Evolutionary conservation across 345 rosid species (phyloP).

Genomic region (Mangifera indica): DNA sequence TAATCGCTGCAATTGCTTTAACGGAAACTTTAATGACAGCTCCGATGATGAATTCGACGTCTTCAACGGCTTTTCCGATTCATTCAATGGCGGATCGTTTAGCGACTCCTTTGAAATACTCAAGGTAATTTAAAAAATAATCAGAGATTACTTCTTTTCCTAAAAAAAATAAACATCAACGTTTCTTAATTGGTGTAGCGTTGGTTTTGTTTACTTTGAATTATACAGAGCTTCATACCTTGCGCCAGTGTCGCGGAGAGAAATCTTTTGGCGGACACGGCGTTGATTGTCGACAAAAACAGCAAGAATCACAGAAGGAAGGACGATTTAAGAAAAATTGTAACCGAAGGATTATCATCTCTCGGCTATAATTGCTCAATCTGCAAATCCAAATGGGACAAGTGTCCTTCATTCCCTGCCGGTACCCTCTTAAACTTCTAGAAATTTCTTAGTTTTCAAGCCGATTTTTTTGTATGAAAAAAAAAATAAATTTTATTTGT

Average conservation of each 20-base stretch:
- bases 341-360: conserved; percentile 56
- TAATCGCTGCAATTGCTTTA: conserved; percentile 92
- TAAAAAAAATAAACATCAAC: no score
- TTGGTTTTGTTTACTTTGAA: background rate
- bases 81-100: conserved; percentile 41
- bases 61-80: conserved; percentile 45
- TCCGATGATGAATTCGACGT: conserved; percentile 81
- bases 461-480: no score
- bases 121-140: conserved; percentile 49
- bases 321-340: conserved; percentile 67
- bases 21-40: conserved; percentile 70
- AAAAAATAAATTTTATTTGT: background rate
- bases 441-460: background rate
- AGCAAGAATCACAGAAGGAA: conserved; percentile 63
- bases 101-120: conserved; percentile 56
- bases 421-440: conserved; percentile 37
- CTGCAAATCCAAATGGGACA: conserved; percentile 96
- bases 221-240: conserved; percentile 61
- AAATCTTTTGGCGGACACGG: conserved; percentile 76
- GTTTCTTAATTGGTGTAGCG: no score
- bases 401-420: conserved; percentile 65
- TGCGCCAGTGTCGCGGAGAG: conserved; percentile 72
- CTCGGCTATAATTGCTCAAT: conserved; percentile 71
- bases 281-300: conserved; percentile 78
- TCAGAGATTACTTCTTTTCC: background rate